Base-by-base conservation (phyloP, 768 basidiomycete species). In the Collybia nuda region DNA sequence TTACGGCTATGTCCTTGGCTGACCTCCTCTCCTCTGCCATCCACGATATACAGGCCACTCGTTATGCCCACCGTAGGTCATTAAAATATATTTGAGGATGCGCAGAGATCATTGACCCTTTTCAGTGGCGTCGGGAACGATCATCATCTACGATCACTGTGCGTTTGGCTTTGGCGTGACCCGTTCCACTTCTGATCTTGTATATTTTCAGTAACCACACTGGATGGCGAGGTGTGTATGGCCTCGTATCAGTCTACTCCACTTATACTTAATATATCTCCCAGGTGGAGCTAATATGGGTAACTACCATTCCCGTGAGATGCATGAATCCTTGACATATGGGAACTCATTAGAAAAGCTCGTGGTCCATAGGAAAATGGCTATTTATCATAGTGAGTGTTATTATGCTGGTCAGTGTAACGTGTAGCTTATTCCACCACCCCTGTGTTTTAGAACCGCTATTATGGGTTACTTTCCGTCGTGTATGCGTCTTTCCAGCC, bases 131-230 rank as follows among this genome's bases (percentile, higher is more conserved):
- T 76, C 79, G 5, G 77, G 74, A 40, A 60, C 66, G 23, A 78
- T 84, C 55, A 76, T 84, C 22, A 51, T 81, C 23, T 81, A 69
- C 50, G 82, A 84, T 56, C 79, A 82, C 61, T 17, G 81, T 82
- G 53, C 53, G 80, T 66, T 23, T 32, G 3, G 14, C 12, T 26
- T 50, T 28, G 29, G 5, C 22, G 15, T 32, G 6, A 32, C 21
- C 9, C 28, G 32, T 36, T 42, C 8, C 32, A n/a, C 14, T 22
- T 19, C 17, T 44, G 21, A 39, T 48, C 19, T 28, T 40, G 8
- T 24, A 37, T 47, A 50, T 44, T 6, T 39, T 6, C 56, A 82
- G 81, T 77, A 32, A 60, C 80, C 36, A 84, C 80, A 5, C 62
- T 81, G 15, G 78, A 75, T 47, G 68, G 74, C 32, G 82, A 82